These are phyloP conservation scores for Pyrenophora graminea DNA, from an alignment of 2,329 filamentous ascomycete species.

Conservation along the genomic window DNA sequence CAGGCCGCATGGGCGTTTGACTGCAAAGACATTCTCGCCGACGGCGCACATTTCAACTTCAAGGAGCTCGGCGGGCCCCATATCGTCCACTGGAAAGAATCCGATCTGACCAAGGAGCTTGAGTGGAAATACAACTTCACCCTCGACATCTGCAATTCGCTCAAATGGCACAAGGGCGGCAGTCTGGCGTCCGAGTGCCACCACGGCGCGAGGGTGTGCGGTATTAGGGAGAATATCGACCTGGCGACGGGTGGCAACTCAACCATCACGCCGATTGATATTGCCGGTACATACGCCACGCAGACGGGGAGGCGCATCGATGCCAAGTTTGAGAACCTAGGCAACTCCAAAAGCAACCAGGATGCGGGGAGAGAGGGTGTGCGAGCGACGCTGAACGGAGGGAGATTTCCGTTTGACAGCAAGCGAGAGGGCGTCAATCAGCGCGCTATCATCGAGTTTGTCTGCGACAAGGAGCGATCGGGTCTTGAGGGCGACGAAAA, in stretches of 20 bases:
- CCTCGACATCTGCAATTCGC: conserved; percentile 71
- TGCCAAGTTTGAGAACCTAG: conserved; percentile 68
- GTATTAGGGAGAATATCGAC: conserved; percentile 64
- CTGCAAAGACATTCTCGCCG: conserved; percentile 65
- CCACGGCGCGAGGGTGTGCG: conserved; percentile 75
- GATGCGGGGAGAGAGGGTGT: conserved; percentile 74
- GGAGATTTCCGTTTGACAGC: conserved; percentile 52
- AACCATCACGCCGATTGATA: conserved; percentile 66
- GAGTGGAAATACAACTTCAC: conserved; percentile 79
- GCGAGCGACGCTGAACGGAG: conserved; percentile 68
- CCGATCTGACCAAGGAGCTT: conserved; percentile 51
- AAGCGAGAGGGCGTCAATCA: conserved; percentile 61
- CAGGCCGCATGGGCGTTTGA: conserved; percentile 51
- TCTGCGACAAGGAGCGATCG: conserved; percentile 73
- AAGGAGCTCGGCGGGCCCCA: conserved; percentile 67
- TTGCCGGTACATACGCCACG: conserved; percentile 71
- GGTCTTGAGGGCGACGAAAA: conserved; percentile 73
- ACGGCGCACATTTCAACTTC: conserved; percentile 67
- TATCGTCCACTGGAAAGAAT: conserved; percentile 62
- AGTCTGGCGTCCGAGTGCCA: conserved; percentile 64
- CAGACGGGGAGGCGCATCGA: conserved; percentile 63
- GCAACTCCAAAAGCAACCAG: conserved; percentile 64
- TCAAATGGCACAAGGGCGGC: conserved; percentile 64
- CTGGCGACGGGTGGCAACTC: conserved; percentile 54
- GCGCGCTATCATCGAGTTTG: conserved; percentile 80